phyloP scores from a whole-genome alignment of 257 asterid species.

The Paulownia fortunei region DNA sequence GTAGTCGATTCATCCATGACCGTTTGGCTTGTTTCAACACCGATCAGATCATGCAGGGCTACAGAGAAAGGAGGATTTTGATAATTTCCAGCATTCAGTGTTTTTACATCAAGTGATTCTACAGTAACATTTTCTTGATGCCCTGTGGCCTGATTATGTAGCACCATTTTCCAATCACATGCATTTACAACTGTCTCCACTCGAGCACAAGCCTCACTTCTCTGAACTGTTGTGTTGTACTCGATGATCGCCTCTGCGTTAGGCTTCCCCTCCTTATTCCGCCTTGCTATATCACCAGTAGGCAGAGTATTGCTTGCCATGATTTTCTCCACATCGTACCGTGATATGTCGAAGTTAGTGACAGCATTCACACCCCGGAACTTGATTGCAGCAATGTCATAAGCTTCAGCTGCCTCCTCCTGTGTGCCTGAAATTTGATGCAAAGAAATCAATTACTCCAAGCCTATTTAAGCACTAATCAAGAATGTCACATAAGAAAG shows the following conservation, averaged over 20 bases:
- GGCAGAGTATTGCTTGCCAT: slow-evolving; percentile 64
- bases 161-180: slow-evolving; percentile 51
- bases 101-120: slow-evolving; percentile 33
- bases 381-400: slow-evolving; percentile 64
- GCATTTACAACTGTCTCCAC: slow-evolving; percentile 4
- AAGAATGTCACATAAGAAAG: too few relatives aligned
- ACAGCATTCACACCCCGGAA: slow-evolving; percentile 59
- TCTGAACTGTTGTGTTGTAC: slow-evolving; percentile 10
- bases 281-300: slow-evolving; percentile 57
- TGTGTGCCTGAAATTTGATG: slow-evolving; percentile 45
- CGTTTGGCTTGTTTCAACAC: slow-evolving; percentile 37
- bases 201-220: background rate
- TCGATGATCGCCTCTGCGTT: background rate
- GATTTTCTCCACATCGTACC: slow-evolving; percentile 63
- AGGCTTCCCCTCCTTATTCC: slow-evolving; percentile 54
- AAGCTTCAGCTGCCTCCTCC: slow-evolving; percentile 70
- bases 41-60: slow-evolving; percentile 57
- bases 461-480: background rate
- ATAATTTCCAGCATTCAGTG: slow-evolving; percentile 30
- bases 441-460: background rate
- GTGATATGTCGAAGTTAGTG: slow-evolving; percentile 55
- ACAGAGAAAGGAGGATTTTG: slow-evolving; percentile 32
- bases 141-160: slow-evolving; percentile 25
- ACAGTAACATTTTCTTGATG: slow-evolving; percentile 32
- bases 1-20: slow-evolving; percentile 28